phyloP scores from a whole-genome alignment of 371 early-diverging fungal genomes.

The Mucor indicus region DNA sequence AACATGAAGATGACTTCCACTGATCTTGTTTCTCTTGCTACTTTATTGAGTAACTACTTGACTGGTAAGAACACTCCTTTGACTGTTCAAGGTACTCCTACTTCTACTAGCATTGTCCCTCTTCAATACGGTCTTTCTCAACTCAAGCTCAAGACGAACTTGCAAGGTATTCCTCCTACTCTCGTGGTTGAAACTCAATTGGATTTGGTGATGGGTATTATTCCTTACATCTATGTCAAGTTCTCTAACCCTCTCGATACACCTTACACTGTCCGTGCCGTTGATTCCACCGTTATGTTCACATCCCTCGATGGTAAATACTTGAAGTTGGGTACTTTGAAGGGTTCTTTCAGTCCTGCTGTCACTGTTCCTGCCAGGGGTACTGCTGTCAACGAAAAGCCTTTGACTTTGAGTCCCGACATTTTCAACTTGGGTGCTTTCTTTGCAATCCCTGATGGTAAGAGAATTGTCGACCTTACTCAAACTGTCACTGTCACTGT shows the following conservation, averaged over 20 bases:
- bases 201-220: slow-evolving; percentile 7
- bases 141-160: slow-evolving; percentile 38
- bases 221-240: slow-evolving; percentile 24
- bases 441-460: slow-evolving; percentile 8
- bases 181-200: slow-evolving; percentile 26
- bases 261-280: slow-evolving; percentile 27
- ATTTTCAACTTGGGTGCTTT: slow-evolving; percentile 8
- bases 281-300: slow-evolving; percentile 3
- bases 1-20: slow-evolving; percentile 26
- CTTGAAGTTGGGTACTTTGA: slow-evolving; percentile 23
- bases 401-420: slow-evolving; percentile 13
- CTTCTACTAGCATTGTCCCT: slow-evolving; percentile 40
- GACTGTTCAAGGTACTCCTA: slow-evolving; percentile 34
- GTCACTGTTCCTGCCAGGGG: slow-evolving; percentile 29
- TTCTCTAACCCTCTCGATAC: slow-evolving; percentile 51
- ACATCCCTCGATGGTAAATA: not conserved
- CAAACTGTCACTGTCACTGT: slow-evolving; percentile 37
- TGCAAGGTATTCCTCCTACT: slow-evolving; percentile 30
- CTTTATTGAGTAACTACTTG: slow-evolving; percentile 33
- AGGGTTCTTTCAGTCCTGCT: slow-evolving; percentile 22
- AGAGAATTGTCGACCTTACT: slow-evolving; percentile 21
- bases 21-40: slow-evolving; percentile 17
- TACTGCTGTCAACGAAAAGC: slow-evolving; percentile 16
- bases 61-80: slow-evolving; percentile 39
- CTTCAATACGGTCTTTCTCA: slow-evolving; percentile 45